Percentiles rank a stretch among this genome's conserved stretches.
Evolutionary conservation across 306 rosid genomes (phyloP).

Genomic region (Dalbergia cochinchinensis): DNA sequence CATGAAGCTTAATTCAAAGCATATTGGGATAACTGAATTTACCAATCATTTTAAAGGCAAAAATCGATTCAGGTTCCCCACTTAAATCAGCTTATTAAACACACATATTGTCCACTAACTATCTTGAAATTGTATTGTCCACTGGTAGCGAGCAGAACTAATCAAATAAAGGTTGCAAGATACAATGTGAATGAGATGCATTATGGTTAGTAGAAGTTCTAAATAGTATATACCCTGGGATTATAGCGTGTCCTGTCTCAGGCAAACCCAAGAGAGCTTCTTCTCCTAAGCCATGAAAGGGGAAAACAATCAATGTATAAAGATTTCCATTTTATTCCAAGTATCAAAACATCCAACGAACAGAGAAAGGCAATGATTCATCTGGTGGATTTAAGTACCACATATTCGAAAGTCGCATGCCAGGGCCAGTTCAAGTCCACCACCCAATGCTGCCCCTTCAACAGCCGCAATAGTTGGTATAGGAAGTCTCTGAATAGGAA

Average conservation of each 20-base stretch:
- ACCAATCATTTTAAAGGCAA: too few species aligned
- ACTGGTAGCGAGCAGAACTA: not conserved
- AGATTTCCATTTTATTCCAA: too few species aligned
- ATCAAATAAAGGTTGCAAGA: not conserved
- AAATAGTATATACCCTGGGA: not conserved
- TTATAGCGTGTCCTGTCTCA: not conserved
- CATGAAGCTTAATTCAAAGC: not conserved
- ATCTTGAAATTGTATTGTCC: too few species aligned
- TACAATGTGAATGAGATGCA: not conserved
- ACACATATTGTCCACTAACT: not conserved
- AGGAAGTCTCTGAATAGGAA: slow-evolving; percentile 53
- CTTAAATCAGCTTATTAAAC: not conserved
- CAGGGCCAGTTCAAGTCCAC: slow-evolving; percentile 57
- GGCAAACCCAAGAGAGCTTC: not conserved
- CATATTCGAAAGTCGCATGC: slow-evolving; percentile 85
- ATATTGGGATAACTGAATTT: not conserved
- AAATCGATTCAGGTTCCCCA: too few species aligned
- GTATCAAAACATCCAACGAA: not conserved
- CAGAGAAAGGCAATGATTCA: not conserved
- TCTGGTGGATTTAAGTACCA: slow-evolving; percentile 51
- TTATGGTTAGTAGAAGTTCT: not conserved
- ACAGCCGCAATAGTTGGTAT: slow-evolving; percentile 75
- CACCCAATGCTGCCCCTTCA: slow-evolving; percentile 34
- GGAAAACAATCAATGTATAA: not conserved
- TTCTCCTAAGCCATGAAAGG: not conserved